phyloP scores from a whole-genome alignment of 176 grass and related monocot genomes.

The Zea mays region Zm-B73-REFERENCE-NAM-5.0 NC_050097.1:2229001-2229500 shows the following conservation, averaged over 20 bases:
- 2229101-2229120: neutral
- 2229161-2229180: neutral
- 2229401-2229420: neutral
- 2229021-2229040: too few relatives aligned
- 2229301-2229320: neutral
- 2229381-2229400: neutral
- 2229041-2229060: too few relatives aligned
- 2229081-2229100: too few relatives aligned
- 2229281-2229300: neutral
- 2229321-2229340: neutral
- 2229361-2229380: neutral
- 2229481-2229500: too few relatives aligned
- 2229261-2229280: constrained; percentile 6
- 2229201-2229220: too few relatives aligned
- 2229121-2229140: constrained; percentile 9
- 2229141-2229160: constrained; percentile 44
- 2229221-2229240: too few relatives aligned
- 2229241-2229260: neutral
- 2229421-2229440: neutral
- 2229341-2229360: constrained; percentile 7
- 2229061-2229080: too few relatives aligned
- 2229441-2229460: neutral
- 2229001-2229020: constrained; percentile 1
- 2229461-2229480: too few relatives aligned
- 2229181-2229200: too few relatives aligned